Conservation (phyloP, 192 early-diverging fungal genomes). For the Backusella westeae region DNA sequence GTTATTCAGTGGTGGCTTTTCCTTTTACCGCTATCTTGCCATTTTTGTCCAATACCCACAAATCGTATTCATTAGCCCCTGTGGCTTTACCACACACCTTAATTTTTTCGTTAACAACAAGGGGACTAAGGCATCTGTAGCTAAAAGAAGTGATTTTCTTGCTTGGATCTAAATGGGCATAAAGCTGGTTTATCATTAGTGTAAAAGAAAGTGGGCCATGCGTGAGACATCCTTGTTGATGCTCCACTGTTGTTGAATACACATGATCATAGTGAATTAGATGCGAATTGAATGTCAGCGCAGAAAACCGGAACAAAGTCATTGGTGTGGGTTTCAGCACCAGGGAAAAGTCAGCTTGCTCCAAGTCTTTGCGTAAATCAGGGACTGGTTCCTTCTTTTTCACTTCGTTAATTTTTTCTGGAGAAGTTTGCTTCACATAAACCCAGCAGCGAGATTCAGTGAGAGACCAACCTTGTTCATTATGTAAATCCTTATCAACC, state of each 20-base stretch:
- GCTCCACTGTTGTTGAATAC: slow-evolving; percentile 6
- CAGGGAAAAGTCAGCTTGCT: not conserved
- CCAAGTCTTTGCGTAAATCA: not conserved
- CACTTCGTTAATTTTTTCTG: not conserved
- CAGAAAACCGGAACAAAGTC: slow-evolving; percentile 13
- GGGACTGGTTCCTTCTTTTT: not conserved
- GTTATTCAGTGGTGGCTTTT: not conserved
- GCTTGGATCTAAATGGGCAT: not conserved
- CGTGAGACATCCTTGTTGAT: slow-evolving; percentile 14
- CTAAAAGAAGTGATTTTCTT: not conserved
- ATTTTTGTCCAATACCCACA: slow-evolving; percentile 10
- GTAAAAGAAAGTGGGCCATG: slow-evolving; percentile 17
- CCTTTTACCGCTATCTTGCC: slow-evolving; percentile 17
- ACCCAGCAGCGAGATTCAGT: slow-evolving; percentile 67
- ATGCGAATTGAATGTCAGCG: slow-evolving; percentile 16
- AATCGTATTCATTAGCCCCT: not conserved
- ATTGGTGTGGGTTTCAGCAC: not conserved
- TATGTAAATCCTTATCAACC: slow-evolving; percentile 60
- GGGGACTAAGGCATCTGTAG: slow-evolving; percentile 13
- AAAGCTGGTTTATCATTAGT: slow-evolving; percentile 1
- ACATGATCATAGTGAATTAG: slow-evolving; percentile 15
- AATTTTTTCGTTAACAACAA: not conserved
- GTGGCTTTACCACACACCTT: not conserved
- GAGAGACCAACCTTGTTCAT: slow-evolving; percentile 59
- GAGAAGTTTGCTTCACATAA: slow-evolving; percentile 40